Conservation (phyloP, 2,329 filamentous ascomycete genomes). For the Aureobasidium zeae region DNA sequence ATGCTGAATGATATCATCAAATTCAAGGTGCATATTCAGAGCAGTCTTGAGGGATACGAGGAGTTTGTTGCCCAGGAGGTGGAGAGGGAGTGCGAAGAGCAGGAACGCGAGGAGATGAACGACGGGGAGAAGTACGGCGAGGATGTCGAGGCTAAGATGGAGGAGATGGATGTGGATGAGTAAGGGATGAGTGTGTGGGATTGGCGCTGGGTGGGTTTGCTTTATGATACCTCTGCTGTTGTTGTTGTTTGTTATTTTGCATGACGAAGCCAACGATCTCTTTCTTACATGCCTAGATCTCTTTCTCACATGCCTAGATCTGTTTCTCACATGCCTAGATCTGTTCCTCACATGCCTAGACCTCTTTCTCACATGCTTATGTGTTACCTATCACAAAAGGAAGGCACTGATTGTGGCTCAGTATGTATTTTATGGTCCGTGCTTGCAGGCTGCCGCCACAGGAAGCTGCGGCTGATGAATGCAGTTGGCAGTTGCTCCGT, state of each 20-base stretch:
- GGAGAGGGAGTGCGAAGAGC: conserved; percentile 51
- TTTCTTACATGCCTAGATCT: too few species aligned
- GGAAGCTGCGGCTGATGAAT: conserved; percentile 1
- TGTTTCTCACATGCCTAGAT: too few species aligned
- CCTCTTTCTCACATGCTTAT: too few species aligned
- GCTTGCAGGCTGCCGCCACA: conserved; percentile 1
- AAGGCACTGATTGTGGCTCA: too few species aligned
- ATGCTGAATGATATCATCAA: conserved; percentile 97
- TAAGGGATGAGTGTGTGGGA: background rate
- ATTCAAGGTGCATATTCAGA: conserved; percentile 96
- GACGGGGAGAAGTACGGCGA: conserved; percentile 11
- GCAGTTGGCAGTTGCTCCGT: conserved; percentile 2
- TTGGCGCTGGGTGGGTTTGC: conserved; percentile 1
- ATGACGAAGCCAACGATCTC: too few species aligned
- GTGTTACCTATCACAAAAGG: too few species aligned
- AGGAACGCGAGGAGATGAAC: conserved; percentile 29
- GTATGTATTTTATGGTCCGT: too few species aligned
- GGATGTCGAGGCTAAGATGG: conserved; percentile 1
- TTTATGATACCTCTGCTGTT: conserved; percentile 15
- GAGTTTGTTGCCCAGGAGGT: conserved; percentile 87
- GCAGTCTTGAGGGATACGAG: conserved; percentile 87
- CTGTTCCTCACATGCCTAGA: too few species aligned
- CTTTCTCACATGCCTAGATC: too few species aligned
- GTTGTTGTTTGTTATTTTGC: background rate
- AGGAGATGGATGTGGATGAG: conserved; percentile 13